phyloP scores from a whole-genome alignment of 148 eudicot genomes.

The Camellia lanceoleosa region DNA sequence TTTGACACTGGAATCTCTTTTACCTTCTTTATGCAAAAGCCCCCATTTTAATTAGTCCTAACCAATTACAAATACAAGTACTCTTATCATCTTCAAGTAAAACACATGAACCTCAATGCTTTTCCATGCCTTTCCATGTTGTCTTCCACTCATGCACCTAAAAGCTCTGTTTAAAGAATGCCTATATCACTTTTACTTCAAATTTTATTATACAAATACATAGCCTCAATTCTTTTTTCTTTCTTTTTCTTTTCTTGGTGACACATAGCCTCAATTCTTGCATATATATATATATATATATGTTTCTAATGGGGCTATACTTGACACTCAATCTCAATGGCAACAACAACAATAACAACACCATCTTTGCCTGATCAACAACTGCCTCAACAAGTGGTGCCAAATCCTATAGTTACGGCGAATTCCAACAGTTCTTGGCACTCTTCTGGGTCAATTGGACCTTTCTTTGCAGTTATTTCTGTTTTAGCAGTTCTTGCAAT shows the following conservation, averaged over 20 bases:
- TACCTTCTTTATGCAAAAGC: neutral
- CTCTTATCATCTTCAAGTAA: neutral
- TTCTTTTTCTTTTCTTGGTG: neutral
- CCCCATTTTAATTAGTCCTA: neutral
- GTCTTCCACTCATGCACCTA: constrained; percentile 20
- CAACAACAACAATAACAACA: constrained; percentile 11
- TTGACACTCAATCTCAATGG: constrained; percentile 23
- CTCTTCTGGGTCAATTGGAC: constrained; percentile 27
- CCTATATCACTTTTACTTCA: neutral
- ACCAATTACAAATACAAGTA: neutral
- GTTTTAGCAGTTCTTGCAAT: constrained; percentile 24
- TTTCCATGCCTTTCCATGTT: constrained; percentile 18
- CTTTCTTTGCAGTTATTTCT: constrained; percentile 36
- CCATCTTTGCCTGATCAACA: constrained; percentile 25
- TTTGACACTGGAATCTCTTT: constrained; percentile 6
- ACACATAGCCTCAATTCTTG: neutral
- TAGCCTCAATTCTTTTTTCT: neutral
- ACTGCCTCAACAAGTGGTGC: constrained; percentile 17
- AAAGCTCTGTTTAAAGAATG: neutral
- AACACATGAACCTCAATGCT: constrained; percentile 1
- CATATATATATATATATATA: neutral
- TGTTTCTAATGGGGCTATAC: neutral
- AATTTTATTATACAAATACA: neutral
- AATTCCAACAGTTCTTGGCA: constrained; percentile 11
- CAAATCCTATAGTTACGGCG: constrained; percentile 11